Conservation (phyloP, 2,329 filamentous ascomycete genomes). For the Alternaria infectoria region DNA sequence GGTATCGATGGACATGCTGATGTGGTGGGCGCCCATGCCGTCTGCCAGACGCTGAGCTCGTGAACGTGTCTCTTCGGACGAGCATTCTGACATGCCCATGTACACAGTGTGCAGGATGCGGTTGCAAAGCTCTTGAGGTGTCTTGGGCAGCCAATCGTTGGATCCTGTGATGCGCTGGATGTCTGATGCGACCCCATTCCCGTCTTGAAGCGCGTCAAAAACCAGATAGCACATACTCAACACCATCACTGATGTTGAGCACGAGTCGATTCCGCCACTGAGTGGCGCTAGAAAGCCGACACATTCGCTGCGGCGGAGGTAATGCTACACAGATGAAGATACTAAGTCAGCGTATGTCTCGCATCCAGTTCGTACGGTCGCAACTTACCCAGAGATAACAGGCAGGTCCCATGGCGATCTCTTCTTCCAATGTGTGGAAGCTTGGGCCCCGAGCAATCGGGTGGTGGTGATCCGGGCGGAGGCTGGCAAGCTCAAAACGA, state of each 20-base stretch:
- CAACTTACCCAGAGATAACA: constrained; percentile 63
- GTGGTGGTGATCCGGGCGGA: constrained; percentile 55
- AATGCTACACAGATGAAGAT: constrained; percentile 45
- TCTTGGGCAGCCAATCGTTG: constrained; percentile 59
- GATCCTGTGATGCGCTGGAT: constrained; percentile 60
- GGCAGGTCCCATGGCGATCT: constrained; percentile 67
- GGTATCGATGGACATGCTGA: neutral
- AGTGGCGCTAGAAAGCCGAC: constrained; percentile 65
- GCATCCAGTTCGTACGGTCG: too few relatives aligned
- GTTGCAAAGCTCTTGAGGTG: constrained; percentile 65
- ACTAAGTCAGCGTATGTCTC: too few relatives aligned
- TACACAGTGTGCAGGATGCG: constrained; percentile 62
- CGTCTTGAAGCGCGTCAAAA: constrained; percentile 57
- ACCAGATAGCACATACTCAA: constrained; percentile 63
- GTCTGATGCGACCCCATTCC: constrained; percentile 62
- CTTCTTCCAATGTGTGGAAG: constrained; percentile 61
- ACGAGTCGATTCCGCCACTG: constrained; percentile 66
- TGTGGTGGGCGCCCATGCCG: neutral
- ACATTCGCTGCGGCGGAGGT: constrained; percentile 59
- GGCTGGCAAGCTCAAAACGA: constrained; percentile 48
- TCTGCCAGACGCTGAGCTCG: neutral
- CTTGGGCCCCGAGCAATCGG: constrained; percentile 48
- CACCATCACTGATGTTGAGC: constrained; percentile 42
- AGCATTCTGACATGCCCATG: constrained; percentile 56
- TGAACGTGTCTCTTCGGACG: constrained; percentile 38